phyloP scores from a whole-genome alignment of 208 protist species.

The Trichomonas tenax region DNA sequence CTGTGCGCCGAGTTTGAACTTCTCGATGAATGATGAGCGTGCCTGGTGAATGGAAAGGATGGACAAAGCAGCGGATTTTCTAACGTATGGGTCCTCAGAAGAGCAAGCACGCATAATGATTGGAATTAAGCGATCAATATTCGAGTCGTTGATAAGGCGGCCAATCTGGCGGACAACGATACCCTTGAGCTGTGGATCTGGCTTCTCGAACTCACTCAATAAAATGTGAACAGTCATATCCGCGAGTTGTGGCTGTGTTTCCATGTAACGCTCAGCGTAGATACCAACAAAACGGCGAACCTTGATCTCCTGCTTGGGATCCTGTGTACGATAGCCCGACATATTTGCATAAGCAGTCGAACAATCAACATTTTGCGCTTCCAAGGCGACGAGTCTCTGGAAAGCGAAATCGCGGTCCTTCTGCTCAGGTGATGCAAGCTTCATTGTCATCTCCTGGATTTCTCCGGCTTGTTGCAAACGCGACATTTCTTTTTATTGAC shows the following conservation, averaged over 20 bases:
- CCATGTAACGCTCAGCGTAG: background rate
- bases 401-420: background rate
- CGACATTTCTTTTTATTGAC: background rate
- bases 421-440: background rate
- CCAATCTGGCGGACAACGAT: background rate
- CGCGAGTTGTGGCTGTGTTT: background rate
- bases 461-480: background rate
- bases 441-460: background rate
- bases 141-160: background rate
- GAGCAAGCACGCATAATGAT: background rate
- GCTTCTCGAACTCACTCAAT: background rate
- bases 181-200: background rate
- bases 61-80: background rate
- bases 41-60: background rate
- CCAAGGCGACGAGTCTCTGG: background rate
- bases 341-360: background rate
- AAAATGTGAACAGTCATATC: background rate
- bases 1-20: conserved; percentile 4
- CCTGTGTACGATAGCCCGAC: background rate
- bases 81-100: background rate
- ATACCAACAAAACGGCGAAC: background rate
- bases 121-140: background rate
- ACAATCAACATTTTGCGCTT: background rate
- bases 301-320: background rate
- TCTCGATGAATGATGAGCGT: background rate